phyloP scores from a whole-genome alignment of 345 rosid species.

The Kernera saxatilis region DNA sequence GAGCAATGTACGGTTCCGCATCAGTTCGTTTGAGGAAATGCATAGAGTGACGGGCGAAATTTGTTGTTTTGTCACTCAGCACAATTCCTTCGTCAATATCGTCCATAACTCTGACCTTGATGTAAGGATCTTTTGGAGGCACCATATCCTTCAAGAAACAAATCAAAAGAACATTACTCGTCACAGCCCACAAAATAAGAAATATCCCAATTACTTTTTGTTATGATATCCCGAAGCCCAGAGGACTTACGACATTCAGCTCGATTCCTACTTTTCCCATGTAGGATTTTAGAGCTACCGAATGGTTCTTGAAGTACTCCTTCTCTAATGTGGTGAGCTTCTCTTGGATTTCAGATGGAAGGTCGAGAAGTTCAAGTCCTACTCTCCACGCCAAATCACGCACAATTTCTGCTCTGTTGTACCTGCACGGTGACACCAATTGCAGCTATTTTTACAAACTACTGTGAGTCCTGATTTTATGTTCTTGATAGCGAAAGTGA shows the following conservation, averaged over 20 bases:
- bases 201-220: background rate
- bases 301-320: constrained; percentile 61
- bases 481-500: background rate
- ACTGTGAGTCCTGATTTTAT: background rate
- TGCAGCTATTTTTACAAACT: background rate
- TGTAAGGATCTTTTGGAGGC: constrained; percentile 95
- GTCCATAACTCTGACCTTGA: constrained; percentile 77
- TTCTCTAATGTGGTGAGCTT: constrained; percentile 67
- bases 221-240: background rate
- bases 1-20: constrained; percentile 77
- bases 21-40: constrained; percentile 93
- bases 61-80: constrained; percentile 63
- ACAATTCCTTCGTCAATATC: constrained; percentile 75
- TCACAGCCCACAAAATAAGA: background rate
- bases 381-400: constrained; percentile 69
- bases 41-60: constrained; percentile 78
- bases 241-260: constrained; percentile 63
- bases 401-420: constrained; percentile 75
- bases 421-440: constrained; percentile 40
- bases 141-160: constrained; percentile 72
- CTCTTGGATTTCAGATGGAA: constrained; percentile 68
- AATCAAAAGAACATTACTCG: background rate
- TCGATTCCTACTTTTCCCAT: constrained; percentile 68
- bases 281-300: constrained; percentile 59
- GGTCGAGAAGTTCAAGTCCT: constrained; percentile 62